Base-by-base conservation (phyloP, 345 rosid species). In the Anastatica hierochuntica region DNA sequence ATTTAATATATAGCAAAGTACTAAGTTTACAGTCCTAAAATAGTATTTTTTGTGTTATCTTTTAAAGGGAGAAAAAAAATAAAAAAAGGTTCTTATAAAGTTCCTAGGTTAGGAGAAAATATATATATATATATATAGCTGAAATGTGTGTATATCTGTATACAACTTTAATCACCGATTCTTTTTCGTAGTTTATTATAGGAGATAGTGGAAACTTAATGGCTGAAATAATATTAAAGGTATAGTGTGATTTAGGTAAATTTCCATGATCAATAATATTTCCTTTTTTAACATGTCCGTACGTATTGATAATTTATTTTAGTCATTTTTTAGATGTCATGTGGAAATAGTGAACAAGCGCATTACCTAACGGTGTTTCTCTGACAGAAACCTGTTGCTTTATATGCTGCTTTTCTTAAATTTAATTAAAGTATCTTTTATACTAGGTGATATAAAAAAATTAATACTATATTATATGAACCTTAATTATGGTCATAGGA, bases 41-140 rank as follows among this genome's bases (percentile, higher is more conserved):
- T 52, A 59, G 49, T 15, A 66, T 8, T 5, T 7, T 23, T 53
- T 44, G 27, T 47, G 17, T 29, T 46, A 45, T 33, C 4, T 59
- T 19, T n/a, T 8, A 44, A 43, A 49, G 11, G 15, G 5, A 11
- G 27, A 49, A 38, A 44, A 24, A 26, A 64, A 64, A 49, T 26
- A 56, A 62, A 64, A 42, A 12, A 43, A 66, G 17, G 53, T 18
- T 58, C 12, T 39, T 16, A 52, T 51, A 44, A 52, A 58, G 71
- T 52, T 58, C 44, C 65, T 66, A 66, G 71, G 71, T 65, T 65
- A 57, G 24, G 50, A 64, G 43, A 38, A 45, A n/a, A 46, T 29
- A 31, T 53, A 46, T 16, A 46, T 29, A 31, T 53, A 46, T 39
- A 59, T 10, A 53, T 59, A 46, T 39, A 37, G 41, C 27, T 35